Percentiles rank a stretch among this genome's conserved stretches.
phyloP scores from a whole-genome alignment of 176 grass and related monocot species.

The Triticum aestivum region DNA sequence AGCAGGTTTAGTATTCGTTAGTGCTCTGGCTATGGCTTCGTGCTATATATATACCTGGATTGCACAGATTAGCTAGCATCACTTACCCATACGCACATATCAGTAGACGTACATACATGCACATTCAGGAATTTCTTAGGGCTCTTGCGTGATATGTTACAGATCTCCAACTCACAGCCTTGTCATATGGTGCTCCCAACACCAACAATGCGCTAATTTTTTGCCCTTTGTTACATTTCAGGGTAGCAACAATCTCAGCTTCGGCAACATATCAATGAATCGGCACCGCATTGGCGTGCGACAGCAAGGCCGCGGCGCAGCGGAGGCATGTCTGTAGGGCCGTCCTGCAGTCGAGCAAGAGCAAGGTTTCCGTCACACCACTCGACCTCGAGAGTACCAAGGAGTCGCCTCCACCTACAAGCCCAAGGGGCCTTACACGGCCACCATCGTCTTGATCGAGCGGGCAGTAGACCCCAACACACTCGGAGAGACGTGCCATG shows the following conservation, averaged over 20 bases:
- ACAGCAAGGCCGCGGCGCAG: too few species aligned
- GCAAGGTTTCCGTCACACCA: conserved; percentile 51
- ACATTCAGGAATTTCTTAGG: not conserved
- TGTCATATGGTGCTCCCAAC: not conserved
- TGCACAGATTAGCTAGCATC: too few species aligned
- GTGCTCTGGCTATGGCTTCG: too few species aligned
- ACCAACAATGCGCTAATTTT: not conserved
- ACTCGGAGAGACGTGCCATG: too few species aligned
- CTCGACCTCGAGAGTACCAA: not conserved
- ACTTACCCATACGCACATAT: too few species aligned
- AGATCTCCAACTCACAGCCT: not conserved
- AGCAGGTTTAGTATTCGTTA: too few species aligned
- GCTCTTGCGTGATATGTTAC: not conserved
- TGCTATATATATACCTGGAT: too few species aligned
- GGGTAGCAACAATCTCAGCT: conserved; percentile 34
- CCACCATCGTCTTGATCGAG: conserved; percentile 71
- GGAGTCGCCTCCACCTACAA: too few species aligned
- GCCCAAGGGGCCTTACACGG: conserved; percentile 62
- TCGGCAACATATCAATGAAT: too few species aligned
- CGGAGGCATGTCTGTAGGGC: too few species aligned
- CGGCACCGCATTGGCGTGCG: too few species aligned
- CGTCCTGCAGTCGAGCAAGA: not conserved
- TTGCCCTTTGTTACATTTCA: conserved; percentile 10
- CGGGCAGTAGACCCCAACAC: not conserved
- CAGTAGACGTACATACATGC: not conserved